Conservation (phyloP, 2,329 filamentous ascomycete species). For the Teratosphaeriaceae sp. region DNA sequence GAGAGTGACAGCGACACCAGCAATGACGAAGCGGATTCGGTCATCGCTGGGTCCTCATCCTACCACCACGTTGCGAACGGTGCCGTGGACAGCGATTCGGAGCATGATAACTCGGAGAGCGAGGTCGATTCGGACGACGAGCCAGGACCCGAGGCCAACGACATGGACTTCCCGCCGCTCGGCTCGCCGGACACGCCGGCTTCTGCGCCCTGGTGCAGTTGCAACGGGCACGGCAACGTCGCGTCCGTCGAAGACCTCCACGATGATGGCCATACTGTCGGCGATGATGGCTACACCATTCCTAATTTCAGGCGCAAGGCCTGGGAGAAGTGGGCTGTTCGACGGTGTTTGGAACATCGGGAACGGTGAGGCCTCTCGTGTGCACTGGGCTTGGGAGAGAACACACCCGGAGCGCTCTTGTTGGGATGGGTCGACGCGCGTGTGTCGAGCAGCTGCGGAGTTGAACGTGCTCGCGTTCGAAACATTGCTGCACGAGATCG, state of each 20-base stretch:
- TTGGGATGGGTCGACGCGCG: background rate
- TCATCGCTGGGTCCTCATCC: conserved; percentile 21
- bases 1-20: conserved; percentile 17
- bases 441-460: too few species aligned
- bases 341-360: conserved; percentile 35
- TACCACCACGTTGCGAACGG: conserved; percentile 24
- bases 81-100: conserved; percentile 13
- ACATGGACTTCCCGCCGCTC: conserved; percentile 40
- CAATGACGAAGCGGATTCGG: conserved; percentile 28
- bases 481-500: too few species aligned
- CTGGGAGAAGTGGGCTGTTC: conserved; percentile 51
- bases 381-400: background rate
- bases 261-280: conserved; percentile 32
- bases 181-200: conserved; percentile 37
- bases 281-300: conserved; percentile 32
- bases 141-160: conserved; percentile 32
- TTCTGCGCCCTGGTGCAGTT: conserved; percentile 42
- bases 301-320: conserved; percentile 44
- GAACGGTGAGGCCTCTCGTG: conserved; percentile 1
- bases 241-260: conserved; percentile 39
- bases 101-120: conserved; percentile 18
- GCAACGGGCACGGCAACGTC: conserved; percentile 31
- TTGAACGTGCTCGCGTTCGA: too few species aligned
- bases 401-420: background rate
- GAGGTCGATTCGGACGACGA: conserved; percentile 30